A percentile compares a stretch with the other conserved stretches of the same genome.
Evolutionary conservation across 495 filamentous ascomycete genomes (phyloP).

Genomic region (Alectoria sarmentosa): DNA sequence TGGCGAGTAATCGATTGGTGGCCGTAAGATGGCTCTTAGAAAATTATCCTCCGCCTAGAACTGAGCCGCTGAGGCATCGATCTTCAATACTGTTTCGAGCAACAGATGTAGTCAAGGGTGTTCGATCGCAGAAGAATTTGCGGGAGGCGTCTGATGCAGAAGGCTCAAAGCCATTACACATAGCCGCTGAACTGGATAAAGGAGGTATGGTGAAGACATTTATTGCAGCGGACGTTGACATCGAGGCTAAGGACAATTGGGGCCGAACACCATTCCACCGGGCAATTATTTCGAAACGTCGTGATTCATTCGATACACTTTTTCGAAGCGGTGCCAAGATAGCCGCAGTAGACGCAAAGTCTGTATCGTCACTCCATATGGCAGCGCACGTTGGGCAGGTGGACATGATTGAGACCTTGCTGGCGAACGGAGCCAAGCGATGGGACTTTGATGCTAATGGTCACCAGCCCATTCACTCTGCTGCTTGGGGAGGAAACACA

Average conservation of each 20-base stretch:
- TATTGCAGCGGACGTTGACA: conserved; percentile 25
- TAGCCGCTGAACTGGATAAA: conserved; percentile 13
- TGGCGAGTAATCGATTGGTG: conserved; percentile 8
- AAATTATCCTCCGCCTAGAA: conserved; percentile 12
- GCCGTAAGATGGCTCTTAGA: conserved; percentile 19
- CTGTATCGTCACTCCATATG: conserved; percentile 17
- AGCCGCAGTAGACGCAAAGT: conserved; percentile 6
- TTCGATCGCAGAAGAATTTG: conserved; percentile 14
- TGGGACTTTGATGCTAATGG: conserved; percentile 13
- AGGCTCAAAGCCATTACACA: conserved; percentile 19
- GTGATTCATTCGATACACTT: conserved; percentile 12
- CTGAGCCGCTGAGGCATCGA: conserved; percentile 3
- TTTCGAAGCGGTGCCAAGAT: conserved; percentile 12
- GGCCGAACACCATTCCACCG: conserved; percentile 15
- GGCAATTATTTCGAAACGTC: conserved; percentile 12
- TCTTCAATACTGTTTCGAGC: conserved; percentile 15
- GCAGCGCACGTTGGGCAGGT: conserved; percentile 15
- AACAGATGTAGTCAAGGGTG: conserved; percentile 13
- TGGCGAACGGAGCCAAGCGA: conserved; percentile 12
- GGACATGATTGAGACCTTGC: conserved; percentile 7
- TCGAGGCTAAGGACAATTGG: conserved; percentile 28
- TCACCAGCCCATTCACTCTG: conserved; percentile 17
- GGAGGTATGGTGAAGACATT: conserved; percentile 21
- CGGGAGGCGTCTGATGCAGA: conserved; percentile 16
- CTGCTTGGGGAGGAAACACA: conserved; percentile 10